Conservation (phyloP, 495 filamentous ascomycete species). For the Baudoinia panamericana region DNA sequence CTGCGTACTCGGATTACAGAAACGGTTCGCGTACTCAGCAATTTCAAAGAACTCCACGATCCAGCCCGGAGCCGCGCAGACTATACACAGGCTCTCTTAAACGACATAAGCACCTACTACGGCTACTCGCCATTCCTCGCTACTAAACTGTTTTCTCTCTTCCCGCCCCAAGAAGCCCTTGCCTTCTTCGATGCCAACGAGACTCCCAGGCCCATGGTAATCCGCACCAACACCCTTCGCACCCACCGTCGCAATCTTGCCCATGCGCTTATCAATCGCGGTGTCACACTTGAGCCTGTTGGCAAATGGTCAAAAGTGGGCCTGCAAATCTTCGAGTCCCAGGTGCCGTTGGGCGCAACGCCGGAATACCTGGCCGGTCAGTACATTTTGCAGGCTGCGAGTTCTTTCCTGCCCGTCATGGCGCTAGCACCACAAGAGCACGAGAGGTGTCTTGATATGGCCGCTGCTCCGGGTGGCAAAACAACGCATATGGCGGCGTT, state of each 20-base stretch:
- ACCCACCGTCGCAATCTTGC: slow-evolving; percentile 86
- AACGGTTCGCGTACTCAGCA: slow-evolving; percentile 77
- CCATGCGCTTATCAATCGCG: slow-evolving; percentile 90
- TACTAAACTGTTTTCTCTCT: slow-evolving; percentile 78
- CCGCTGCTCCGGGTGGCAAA: slow-evolving; percentile 94
- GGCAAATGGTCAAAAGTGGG: slow-evolving; percentile 99
- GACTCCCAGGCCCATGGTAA: slow-evolving; percentile 70
- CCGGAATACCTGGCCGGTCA: slow-evolving; percentile 95
- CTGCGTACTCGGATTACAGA: slow-evolving; percentile 85
- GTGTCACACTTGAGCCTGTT: slow-evolving; percentile 88
- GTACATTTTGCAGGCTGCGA: slow-evolving; percentile 94
- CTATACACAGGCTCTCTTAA: slow-evolving; percentile 71
- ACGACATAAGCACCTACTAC: slow-evolving; percentile 90
- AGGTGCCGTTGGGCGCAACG: slow-evolving; percentile 90
- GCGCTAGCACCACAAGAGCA: slow-evolving; percentile 86
- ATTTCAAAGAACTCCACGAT: slow-evolving; percentile 67
- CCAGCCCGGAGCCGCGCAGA: slow-evolving; percentile 69
- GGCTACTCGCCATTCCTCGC: slow-evolving; percentile 75
- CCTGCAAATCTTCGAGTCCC: slow-evolving; percentile 86
- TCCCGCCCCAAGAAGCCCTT: slow-evolving; percentile 86
- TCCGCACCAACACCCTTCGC: slow-evolving; percentile 87
- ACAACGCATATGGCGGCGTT: slow-evolving; percentile 90
- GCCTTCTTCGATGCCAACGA: slow-evolving; percentile 99
- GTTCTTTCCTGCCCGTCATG: slow-evolving; percentile 96
- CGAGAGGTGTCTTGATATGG: slow-evolving; percentile 88